Evolutionary conservation across 2,329 filamentous ascomycete genomes (phyloP).

Genomic region (Fusarium clavum): DNA sequence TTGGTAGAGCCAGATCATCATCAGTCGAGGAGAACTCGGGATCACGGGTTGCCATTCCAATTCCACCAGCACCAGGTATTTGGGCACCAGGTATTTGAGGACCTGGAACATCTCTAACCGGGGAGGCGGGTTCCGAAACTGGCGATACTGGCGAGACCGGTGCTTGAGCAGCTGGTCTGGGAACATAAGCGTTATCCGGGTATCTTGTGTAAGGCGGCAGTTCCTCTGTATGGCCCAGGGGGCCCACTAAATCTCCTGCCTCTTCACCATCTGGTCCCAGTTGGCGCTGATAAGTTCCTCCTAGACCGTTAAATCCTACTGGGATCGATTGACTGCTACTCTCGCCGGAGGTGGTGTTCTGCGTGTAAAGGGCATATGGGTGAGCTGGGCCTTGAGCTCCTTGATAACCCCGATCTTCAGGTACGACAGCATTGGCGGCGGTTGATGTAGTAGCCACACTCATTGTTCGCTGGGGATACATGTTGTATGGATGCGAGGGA

Average conservation of each 20-base stretch:
- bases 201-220: slow-evolving; percentile 92
- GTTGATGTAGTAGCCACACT: slow-evolving; percentile 81
- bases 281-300: slow-evolving; percentile 75
- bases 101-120: slow-evolving; percentile 12
- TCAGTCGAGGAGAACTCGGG: slow-evolving; percentile 70
- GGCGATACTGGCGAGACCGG: slow-evolving; percentile 18
- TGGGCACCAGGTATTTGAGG: background rate
- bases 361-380: slow-evolving; percentile 87
- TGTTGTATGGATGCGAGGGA: slow-evolving; percentile 85
- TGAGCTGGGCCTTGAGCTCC: slow-evolving; percentile 78
- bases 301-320: slow-evolving; percentile 79
- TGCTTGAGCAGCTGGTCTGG: slow-evolving; percentile 32
- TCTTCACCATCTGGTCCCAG: slow-evolving; percentile 87
- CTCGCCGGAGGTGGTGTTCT: slow-evolving; percentile 72
- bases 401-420: slow-evolving; percentile 60
- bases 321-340: slow-evolving; percentile 64
- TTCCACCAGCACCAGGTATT: slow-evolving; percentile 69
- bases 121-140: slow-evolving; percentile 22
- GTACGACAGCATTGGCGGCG: slow-evolving; percentile 60
- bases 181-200: slow-evolving; percentile 75
- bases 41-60: slow-evolving; percentile 70
- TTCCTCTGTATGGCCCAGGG: slow-evolving; percentile 89
- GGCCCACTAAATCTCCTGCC: slow-evolving; percentile 85
- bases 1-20: slow-evolving; percentile 63
- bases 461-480: slow-evolving; percentile 80